A percentile compares a stretch with the other conserved stretches of the same genome.
These are phyloP conservation scores for Trifolium dubium DNA, from an alignment of 306 rosid species.

Conservation along the genomic window DNA sequence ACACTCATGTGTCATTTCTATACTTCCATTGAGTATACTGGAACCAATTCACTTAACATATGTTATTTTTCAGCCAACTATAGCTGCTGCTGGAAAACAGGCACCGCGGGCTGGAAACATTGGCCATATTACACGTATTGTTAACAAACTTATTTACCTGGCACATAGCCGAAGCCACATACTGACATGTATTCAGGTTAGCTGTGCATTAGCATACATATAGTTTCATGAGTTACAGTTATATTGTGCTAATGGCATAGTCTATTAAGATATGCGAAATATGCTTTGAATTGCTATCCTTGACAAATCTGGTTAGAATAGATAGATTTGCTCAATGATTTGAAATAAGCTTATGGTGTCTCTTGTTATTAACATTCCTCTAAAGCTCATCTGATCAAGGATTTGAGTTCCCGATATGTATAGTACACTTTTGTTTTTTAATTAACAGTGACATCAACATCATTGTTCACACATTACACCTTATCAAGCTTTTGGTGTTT, in stretches of 20 bases:
- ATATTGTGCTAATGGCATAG: constrained; percentile 9
- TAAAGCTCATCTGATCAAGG: constrained; percentile 12
- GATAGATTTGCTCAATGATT: constrained; percentile 17
- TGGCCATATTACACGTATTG: constrained; percentile 82
- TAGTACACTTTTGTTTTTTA: constrained; percentile 14
- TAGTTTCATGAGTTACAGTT: constrained; percentile 12
- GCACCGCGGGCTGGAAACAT: constrained; percentile 84
- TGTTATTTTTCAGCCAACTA: constrained; percentile 74
- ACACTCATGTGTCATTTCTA: constrained; percentile 20
- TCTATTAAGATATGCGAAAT: constrained; percentile 3
- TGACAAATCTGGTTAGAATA: constrained; percentile 12
- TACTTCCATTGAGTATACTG: neutral
- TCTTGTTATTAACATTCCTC: neutral
- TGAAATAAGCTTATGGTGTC: constrained; percentile 21
- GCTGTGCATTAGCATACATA: constrained; percentile 25
- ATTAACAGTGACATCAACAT: constrained; percentile 11
- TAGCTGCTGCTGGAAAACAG: constrained; percentile 64
- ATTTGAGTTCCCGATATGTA: constrained; percentile 28
- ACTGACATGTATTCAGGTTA: constrained; percentile 81
- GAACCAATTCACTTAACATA: constrained; percentile 23
- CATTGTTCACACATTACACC: neutral
- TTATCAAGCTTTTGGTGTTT: neutral
- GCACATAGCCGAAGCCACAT: constrained; percentile 65
- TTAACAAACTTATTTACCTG: constrained; percentile 80
- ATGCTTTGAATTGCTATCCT: constrained; percentile 28